Evolutionary conservation across 345 rosid genomes (phyloP), one percentile per base, ranked within the genome.

Genomic region (Brassica rapa): DNA sequence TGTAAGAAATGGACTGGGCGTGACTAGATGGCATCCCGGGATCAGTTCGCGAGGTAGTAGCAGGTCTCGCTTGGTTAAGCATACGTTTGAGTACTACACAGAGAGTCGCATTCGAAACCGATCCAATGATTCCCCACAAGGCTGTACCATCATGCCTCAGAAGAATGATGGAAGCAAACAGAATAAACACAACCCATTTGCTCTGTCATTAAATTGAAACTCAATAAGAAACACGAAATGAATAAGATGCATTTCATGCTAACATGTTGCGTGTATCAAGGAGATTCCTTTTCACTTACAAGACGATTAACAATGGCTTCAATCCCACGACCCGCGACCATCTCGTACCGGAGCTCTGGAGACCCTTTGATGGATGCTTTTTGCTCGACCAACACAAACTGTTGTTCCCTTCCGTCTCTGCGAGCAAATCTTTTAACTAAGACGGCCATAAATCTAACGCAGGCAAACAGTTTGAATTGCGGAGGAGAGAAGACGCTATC

Each of bases 21-120:
- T 93, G 98, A 62, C 96, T 83, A 66, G 98, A 93, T 57, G 97
- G 98, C 98, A 93, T 93, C 68, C 97, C 98, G 0, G 98, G 97
- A 81, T 93, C 97, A 43, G 91, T 84, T 68, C 88, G 84, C 30
- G 62, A 41, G 4, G 84, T 85, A 19, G 93, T 30, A 64, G 37
- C 70, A 16, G 98, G 98, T 23, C 96, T 83, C 73, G 86, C 91
- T 73, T 91, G 96, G 84, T 93, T 91, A 9, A 93, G 68, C 43
- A 90, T 51, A 77, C 77, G 86, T 73, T 93, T 93, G 37, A 93
- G 88, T 11, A 6, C 41, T 9, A 85, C 19, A 0, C 94, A 89
- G 23, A 93, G 85, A 27, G 76, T 41, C 0, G 85, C 57, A 74
- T 90, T 91, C n/a, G 82, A 5, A 67, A 88, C 84, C 8, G 90